Base-by-base conservation (phyloP, 352 stramenopile genomes). In the Saprolegnia diclina region DNA sequence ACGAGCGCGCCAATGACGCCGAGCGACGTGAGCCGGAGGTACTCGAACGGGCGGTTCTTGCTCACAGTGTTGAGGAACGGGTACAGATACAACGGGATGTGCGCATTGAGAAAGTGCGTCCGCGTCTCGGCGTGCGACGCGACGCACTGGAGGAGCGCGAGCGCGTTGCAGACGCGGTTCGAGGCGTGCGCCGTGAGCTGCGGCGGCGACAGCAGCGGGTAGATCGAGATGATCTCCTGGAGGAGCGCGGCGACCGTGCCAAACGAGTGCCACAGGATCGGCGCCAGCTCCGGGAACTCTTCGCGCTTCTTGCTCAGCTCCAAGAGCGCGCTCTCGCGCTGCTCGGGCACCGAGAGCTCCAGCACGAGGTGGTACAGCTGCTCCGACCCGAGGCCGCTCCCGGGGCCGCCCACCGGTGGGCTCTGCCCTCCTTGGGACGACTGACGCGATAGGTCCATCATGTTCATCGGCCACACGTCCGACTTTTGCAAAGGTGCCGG, bases 271-370 rank as follows among this genome's bases (percentile, higher is more conserved):
- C 97, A 99, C 7, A 99, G 82, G 66, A 99, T 98, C 38, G 96
- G 97, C 54, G 97, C 97, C 40, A 99, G 81, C 76, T 99, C 97
- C 6, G 92, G 82, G 72, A 98, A 99, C 67, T 92, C 88, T 81
- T 99, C 97, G 56, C 97, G 86, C 79, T 99, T 98, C 79, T 99
- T 99, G 75, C 94, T 99, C 10, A 99, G 85, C 86, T 99, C 96
- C 46, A 99, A 76, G 22, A 99, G 75, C n/a, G 97, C 96, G 42
- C 83, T 90, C 78, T 99, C 97, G 53, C 97, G 84, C 82, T 98
- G 88, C 62, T 98, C 93, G 2, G 89, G 88, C 67, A 96, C 90
- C 35, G 90, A 97, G 29, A 98, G 79, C 80, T 98, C 90, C 16
- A 97, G 73, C 16, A 98, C 93, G 14, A 98, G 84, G 56, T 91